Conservation (phyloP, 305 asterid species). For the Vinca major region DNA sequence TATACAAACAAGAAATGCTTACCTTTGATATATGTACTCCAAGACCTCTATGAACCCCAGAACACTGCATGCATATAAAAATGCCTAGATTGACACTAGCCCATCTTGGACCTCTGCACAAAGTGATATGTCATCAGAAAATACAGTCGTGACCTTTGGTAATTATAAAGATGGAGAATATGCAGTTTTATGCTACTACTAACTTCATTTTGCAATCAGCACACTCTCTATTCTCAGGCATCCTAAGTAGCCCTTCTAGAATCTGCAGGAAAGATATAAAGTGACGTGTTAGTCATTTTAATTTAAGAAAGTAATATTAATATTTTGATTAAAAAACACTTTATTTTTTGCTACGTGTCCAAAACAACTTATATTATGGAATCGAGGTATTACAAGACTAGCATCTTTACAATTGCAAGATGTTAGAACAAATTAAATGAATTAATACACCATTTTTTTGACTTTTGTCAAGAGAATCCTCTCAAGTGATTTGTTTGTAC, state of each 20-base stretch:
- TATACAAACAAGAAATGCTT: constrained; percentile 6
- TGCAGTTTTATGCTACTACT: constrained; percentile 18
- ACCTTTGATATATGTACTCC: constrained; percentile 99
- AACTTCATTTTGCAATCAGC: constrained; percentile 96
- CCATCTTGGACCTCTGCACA: constrained; percentile 96
- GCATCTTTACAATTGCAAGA: no score
- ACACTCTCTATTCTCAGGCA: constrained; percentile 89
- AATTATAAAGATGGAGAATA: neutral
- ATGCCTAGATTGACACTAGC: constrained; percentile 96
- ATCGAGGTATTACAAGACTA: no score
- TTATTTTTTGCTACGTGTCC: no score
- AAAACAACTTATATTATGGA: no score
- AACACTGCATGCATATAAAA: constrained; percentile 94
- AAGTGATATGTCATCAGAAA: constrained; percentile 6
- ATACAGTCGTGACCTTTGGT: neutral
- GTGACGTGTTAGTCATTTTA: neutral
- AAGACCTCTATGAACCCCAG: constrained; percentile 95
- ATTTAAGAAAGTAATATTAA: neutral
- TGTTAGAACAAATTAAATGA: neutral
- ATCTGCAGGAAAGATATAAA: constrained; percentile 34
- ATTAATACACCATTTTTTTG: no score
- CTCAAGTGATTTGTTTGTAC: neutral
- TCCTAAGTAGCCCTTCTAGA: constrained; percentile 83
- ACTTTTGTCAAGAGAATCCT: neutral
- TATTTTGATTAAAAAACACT: neutral